Base-by-base conservation (phyloP, 2,329 filamentous ascomycete genomes). In the Colletotrichum lindemuthianum region DNA sequence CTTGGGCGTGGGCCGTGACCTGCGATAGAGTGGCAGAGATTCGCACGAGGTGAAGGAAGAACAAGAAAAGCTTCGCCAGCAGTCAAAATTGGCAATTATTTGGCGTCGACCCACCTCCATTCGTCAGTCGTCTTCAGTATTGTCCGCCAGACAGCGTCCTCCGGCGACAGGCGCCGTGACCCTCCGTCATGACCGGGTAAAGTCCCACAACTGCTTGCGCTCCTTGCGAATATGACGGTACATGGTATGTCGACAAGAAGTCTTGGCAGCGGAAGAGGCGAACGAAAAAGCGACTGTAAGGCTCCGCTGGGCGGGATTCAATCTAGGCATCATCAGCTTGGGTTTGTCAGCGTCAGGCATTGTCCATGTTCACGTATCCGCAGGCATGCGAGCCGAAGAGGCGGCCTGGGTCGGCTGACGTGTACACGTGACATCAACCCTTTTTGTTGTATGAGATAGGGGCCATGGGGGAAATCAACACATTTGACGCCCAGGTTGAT, bases 301-400 rank as follows among this genome's bases (percentile, higher is more conserved):
- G 59, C 59, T 65, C 63, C 63, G 63, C 63, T 59, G 40, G 57
- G 57, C 58, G 59, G 63, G 57, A 65, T n/a, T 11, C 36, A 43
- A 34, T 55, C 37, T 45, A 57, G 37, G 15, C 16, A 49, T 15
- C 36, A 50, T 39, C 12, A 32, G 34, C 9, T 12, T 10, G 44
- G 33, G 54, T 37, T 47, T 16, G 45, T 58, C 50, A 55, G 34
- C 34, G 44, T 57, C 49, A 54, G 16, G 50, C 50, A 43, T 47
- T 12, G 8, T 49, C 45, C 37, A 47, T 39, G 13, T 41, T 7
- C 8, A 12, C 12, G 41, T 43, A 4, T 15, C 12, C 6, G 41
- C 13, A 43, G 12, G 41, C 58, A 41, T 39, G 39, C 40, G 24
- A 56, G 15, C 12, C 11, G 3, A 13, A 9, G 37, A 40, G 37